These are phyloP conservation scores for Ramularia collo-cygni DNA, from an alignment of 2,329 filamentous ascomycete genomes.

Conservation along the genomic window DNA sequence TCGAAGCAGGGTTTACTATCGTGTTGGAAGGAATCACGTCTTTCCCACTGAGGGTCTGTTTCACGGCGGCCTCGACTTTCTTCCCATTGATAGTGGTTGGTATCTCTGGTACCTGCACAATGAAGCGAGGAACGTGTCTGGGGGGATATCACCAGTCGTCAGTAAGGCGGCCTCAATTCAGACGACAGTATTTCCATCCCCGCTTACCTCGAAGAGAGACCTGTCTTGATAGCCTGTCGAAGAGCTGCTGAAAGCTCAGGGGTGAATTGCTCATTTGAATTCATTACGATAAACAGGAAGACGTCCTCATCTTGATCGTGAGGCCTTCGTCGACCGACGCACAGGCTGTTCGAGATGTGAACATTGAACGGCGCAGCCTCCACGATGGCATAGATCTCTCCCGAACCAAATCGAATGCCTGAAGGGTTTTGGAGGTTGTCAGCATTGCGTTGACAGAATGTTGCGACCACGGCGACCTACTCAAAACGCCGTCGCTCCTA, in stretches of 20 bases:
- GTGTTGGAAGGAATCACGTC: constrained; percentile 34
- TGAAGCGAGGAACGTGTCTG: constrained; percentile 38
- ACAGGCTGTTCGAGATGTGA: constrained; percentile 34
- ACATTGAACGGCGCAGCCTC: constrained; percentile 35
- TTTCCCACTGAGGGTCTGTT: constrained; percentile 34
- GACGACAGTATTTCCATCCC: background rate
- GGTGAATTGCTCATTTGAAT: constrained; percentile 22
- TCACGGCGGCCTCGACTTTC: constrained; percentile 41
- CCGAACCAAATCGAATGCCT: constrained; percentile 42
- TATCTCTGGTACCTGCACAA: constrained; percentile 35
- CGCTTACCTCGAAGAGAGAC: background rate
- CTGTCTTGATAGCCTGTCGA: constrained; percentile 22
- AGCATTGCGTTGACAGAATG: background rate
- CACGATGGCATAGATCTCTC: constrained; percentile 44
- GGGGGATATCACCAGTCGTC: constrained; percentile 14
- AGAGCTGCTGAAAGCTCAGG: constrained; percentile 19
- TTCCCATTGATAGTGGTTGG: constrained; percentile 44
- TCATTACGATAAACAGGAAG: constrained; percentile 37
- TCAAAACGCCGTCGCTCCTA: constrained; percentile 42
- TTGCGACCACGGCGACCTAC: constrained; percentile 10
- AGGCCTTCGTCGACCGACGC: constrained; percentile 33
- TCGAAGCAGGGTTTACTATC: constrained; percentile 34
- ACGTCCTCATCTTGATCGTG: constrained; percentile 33
- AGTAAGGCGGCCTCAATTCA: constrained; percentile 4
- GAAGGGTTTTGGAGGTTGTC: too few species aligned